A percentile compares a stretch with the other conserved stretches of the same genome.
Conservation (phyloP, 768 basidiomycete species). For the Floccularia luteovirens region DNA sequence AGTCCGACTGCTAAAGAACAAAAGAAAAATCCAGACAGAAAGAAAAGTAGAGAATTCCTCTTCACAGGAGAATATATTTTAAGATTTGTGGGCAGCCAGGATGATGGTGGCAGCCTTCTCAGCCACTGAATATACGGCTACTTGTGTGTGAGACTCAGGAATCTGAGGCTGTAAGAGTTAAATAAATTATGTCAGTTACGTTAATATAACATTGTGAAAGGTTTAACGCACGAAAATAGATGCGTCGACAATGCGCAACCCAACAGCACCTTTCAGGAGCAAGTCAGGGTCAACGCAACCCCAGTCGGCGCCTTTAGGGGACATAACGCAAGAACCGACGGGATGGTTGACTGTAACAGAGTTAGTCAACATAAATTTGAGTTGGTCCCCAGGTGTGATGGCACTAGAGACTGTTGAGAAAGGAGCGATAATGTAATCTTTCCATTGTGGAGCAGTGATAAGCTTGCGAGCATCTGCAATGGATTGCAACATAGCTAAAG, state of each 20-base stretch:
- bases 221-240: slow-evolving; percentile 27
- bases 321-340: slow-evolving; percentile 25
- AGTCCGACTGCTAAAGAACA: too few species aligned
- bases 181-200: too few species aligned
- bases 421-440: slow-evolving; percentile 18
- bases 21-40: too few species aligned
- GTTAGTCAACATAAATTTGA: slow-evolving; percentile 12
- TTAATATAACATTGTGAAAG: too few species aligned
- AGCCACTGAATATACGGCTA: too few species aligned
- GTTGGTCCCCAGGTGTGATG: slow-evolving; percentile 15
- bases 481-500: slow-evolving; percentile 14
- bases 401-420: slow-evolving; percentile 12
- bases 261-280: slow-evolving; percentile 23
- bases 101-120: too few species aligned
- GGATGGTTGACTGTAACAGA: slow-evolving; percentile 20
- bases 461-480: slow-evolving; percentile 16
- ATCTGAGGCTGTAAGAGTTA: too few species aligned
- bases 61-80: too few species aligned
- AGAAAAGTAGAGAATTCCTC: too few species aligned
- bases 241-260: slow-evolving; percentile 33
- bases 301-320: slow-evolving; percentile 12
- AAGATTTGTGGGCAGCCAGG: too few species aligned
- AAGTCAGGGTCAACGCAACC: slow-evolving; percentile 32
- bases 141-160: too few species aligned
- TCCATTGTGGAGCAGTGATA: slow-evolving; percentile 15